These are phyloP conservation scores for Polygonum maritimum DNA, from an alignment of 148 eudicot species.

Conservation along the genomic window DNA sequence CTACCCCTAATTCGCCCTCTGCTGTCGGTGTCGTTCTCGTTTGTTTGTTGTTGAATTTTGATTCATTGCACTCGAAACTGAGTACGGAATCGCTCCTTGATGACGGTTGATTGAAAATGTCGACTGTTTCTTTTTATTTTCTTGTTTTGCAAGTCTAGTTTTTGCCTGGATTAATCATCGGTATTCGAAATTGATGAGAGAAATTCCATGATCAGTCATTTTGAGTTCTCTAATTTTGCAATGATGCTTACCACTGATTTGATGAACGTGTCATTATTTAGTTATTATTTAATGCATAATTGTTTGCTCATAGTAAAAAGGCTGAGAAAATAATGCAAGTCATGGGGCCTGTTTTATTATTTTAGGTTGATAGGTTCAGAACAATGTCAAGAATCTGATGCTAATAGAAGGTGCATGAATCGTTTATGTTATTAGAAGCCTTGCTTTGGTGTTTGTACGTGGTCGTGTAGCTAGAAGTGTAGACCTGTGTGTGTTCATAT, in stretches of 20 bases:
- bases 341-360: not conserved
- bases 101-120: not conserved
- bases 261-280: not conserved
- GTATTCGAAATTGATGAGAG: not conserved
- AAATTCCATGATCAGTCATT: not conserved
- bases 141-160: not conserved
- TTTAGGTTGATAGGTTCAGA: too few relatives aligned
- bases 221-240: not conserved
- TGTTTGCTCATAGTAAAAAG: not conserved
- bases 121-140: not conserved
- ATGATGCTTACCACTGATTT: not conserved
- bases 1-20: conserved; percentile 3
- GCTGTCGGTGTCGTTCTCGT: too few relatives aligned
- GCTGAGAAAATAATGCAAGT: not conserved
- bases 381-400: too few relatives aligned
- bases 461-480: too few relatives aligned
- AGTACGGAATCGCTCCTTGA: not conserved
- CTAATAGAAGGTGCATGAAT: too few relatives aligned
- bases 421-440: too few relatives aligned
- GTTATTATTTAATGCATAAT: not conserved
- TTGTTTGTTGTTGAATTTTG: too few relatives aligned
- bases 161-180: not conserved
- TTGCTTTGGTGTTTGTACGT: too few relatives aligned
- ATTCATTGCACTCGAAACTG: too few relatives aligned
- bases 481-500: too few relatives aligned